Evolutionary conservation across 176 grass and related monocot genomes (phyloP), one percentile per base, ranked within the genome.

Genomic region (Panicum miliaceum): DNA sequence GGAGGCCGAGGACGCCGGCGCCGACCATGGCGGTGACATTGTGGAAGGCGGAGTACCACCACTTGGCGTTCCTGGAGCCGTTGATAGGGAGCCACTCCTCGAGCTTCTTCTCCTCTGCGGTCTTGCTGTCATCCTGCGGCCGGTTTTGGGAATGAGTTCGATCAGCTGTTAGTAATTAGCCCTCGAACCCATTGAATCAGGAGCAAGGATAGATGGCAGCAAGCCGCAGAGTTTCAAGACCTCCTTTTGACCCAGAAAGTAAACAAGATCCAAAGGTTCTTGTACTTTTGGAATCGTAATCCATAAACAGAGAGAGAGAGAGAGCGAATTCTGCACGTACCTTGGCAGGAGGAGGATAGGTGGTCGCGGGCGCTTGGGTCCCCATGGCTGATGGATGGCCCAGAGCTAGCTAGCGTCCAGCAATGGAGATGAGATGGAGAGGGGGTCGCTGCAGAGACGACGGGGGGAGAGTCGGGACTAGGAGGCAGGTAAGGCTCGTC

Each of bases 1-100:
- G 95, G 6, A 97, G 90, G 52, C 95, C 86, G 73, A 97, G 95
- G 26, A 97, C 95, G 16, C 95, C 95, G 35, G 95, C 95, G 20
- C 95, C 95, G 8, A 97, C 95, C 95, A 97, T 94, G 90, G 95
- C 95, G 5, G 95, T 97, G 81, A 97, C 92, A 88, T 97, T 97
- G 92, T 97, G 95, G 91, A 94, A 97, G 71, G 92, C 86, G 0
- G 95, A 91, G 75, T 97, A 97, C 95, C 95, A 97, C 95, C 95
- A 97, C 64, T 94, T 97, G 38, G 95, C 95, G 26, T 93, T 88
- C 50, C 95, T 84, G 19, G 86, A 88, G 11, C 92, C 92, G 4
- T 92, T 92, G 89, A 97, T 92, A 0, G 95, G 95, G 2, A 97
- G 95, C 95, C 95, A 97, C 1, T 90, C 90, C 7, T 97, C 86